Evolutionary conservation across 768 basidiomycete genomes (phyloP).

Genomic region (Termitomyces sp.): DNA sequence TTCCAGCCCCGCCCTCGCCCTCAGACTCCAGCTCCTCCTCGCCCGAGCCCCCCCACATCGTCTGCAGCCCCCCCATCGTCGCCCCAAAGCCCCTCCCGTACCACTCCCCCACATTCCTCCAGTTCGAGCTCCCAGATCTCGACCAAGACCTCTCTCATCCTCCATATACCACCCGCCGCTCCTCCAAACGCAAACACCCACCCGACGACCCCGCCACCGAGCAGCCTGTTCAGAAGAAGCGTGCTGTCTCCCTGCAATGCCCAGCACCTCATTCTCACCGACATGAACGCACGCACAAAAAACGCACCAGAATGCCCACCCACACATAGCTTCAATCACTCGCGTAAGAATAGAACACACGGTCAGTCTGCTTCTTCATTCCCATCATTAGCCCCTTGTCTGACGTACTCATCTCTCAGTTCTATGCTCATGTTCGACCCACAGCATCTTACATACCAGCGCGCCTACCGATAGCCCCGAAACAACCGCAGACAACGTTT

Average conservation of each 20-base stretch:
- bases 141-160: conserved; percentile 71
- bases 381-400: conserved; percentile 5
- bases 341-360: conserved; percentile 1
- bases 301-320: conserved; percentile 14
- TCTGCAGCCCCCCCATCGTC: conserved; percentile 62
- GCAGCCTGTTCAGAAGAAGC: conserved; percentile 16
- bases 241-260: neutral
- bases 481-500: neutral
- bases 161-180: conserved; percentile 44
- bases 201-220: conserved; percentile 14
- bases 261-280: neutral
- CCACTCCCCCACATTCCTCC: conserved; percentile 66
- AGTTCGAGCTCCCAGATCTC: conserved; percentile 62
- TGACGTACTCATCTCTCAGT: conserved; percentile 4
- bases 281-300: conserved; percentile 8
- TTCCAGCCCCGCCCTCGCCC: neutral
- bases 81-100: conserved; percentile 69
- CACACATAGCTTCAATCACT: conserved; percentile 8
- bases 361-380: neutral
- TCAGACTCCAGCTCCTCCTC: conserved; percentile 28
- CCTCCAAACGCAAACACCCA: conserved; percentile 49
- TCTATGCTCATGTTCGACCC: neutral
- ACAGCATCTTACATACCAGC: neutral
- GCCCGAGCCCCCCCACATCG: conserved; percentile 40
- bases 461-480: neutral